Conservation (phyloP, 176 grass and related monocot species). For the Bolboschoenus planiculmis region DNA sequence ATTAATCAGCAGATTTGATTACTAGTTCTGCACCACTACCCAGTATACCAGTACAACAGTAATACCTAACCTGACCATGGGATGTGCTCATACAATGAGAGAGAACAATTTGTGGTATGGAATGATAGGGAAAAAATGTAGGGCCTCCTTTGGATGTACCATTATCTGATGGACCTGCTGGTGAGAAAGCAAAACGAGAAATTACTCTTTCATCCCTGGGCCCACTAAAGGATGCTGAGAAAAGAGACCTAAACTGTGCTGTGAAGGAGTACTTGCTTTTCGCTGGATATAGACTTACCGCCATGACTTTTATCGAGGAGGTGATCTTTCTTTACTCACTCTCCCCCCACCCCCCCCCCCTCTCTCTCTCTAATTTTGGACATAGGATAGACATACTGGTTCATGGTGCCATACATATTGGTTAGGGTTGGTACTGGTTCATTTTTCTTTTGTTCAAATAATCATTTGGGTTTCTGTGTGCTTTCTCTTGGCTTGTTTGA, state of each 20-base stretch:
- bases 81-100: not conserved
- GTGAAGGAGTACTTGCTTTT: constrained; percentile 97
- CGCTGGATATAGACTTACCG: constrained; percentile 88
- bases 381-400: not conserved
- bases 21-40: not conserved
- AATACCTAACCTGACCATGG: not conserved
- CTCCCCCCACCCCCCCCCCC: no score
- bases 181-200: constrained; percentile 46
- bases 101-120: not conserved
- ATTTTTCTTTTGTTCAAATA: constrained; percentile 5
- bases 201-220: constrained; percentile 65
- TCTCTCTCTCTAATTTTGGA: constrained; percentile 8
- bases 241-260: constrained; percentile 81
- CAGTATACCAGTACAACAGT: not conserved
- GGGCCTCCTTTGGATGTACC: constrained; percentile 36
- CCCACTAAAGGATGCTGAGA: constrained; percentile 71
- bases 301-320: constrained; percentile 99
- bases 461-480: not conserved
- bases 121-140: constrained; percentile 24
- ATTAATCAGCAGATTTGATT: not conserved
- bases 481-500: constrained; percentile 8
- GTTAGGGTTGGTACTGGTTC: not conserved
- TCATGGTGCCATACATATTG: not conserved
- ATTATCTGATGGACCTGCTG: constrained; percentile 39
- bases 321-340: constrained; percentile 38